These are phyloP conservation scores for Trichoderma sp. DNA, from an alignment of 2,329 filamentous ascomycete genomes.

Conservation along the genomic window DNA sequence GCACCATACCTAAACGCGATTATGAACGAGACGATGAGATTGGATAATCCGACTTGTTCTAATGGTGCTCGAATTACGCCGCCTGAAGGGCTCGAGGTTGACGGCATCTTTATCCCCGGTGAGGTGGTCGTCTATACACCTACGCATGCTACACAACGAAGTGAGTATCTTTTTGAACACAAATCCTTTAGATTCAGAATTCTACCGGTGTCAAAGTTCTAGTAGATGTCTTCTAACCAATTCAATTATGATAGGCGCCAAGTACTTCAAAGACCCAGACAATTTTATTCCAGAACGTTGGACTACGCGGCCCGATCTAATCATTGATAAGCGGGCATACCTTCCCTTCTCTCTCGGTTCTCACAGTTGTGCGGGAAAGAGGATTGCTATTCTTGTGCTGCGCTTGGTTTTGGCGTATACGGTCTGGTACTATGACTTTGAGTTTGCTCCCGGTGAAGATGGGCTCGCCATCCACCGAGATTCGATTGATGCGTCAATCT, in stretches of 20 bases:
- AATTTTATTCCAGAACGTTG: slow-evolving; percentile 29
- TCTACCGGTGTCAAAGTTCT: background rate
- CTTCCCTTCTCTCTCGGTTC: slow-evolving; percentile 18
- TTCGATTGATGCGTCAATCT: background rate
- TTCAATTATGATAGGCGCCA: slow-evolving; percentile 30
- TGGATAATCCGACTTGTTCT: slow-evolving; percentile 30
- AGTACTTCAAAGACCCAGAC: slow-evolving; percentile 19
- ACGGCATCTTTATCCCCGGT: slow-evolving; percentile 30
- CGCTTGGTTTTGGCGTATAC: slow-evolving; percentile 12
- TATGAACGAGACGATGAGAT: slow-evolving; percentile 32
- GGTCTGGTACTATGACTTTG: slow-evolving; percentile 16
- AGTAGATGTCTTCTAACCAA: background rate
- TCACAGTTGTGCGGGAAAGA: slow-evolving; percentile 20
- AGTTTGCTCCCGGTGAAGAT: slow-evolving; percentile 18
- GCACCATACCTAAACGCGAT: slow-evolving; percentile 28
- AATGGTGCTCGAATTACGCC: slow-evolving; percentile 29
- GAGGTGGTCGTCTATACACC: slow-evolving; percentile 16
- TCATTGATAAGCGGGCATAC: slow-evolving; percentile 25
- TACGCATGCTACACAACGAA: background rate
- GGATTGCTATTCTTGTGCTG: background rate
- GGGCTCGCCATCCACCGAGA: slow-evolving; percentile 9
- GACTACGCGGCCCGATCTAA: slow-evolving; percentile 24
- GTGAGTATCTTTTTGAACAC: background rate
- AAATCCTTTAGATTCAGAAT: background rate
- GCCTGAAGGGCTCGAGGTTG: slow-evolving; percentile 28